These are phyloP conservation scores for Flammula alnicola DNA, from an alignment of 1,284 basidiomycete species.

Conservation along the genomic window DNA sequence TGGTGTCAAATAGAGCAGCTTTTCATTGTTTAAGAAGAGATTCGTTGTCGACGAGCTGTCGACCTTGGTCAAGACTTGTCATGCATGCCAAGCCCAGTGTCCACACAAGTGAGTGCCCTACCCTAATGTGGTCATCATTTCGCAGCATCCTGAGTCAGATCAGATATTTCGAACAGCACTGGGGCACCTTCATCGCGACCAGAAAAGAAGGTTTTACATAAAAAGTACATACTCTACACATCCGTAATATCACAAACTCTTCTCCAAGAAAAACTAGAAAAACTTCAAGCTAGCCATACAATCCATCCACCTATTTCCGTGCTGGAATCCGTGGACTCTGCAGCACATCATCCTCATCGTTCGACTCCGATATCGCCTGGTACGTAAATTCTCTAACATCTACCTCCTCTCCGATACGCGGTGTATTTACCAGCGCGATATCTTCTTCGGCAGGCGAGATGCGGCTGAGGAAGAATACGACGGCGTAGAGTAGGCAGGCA, in stretches of 20 bases:
- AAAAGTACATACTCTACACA: conserved; percentile 6
- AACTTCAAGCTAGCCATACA: background rate
- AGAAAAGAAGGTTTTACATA: background rate
- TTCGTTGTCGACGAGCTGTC: no score
- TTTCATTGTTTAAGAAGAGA: conserved; percentile 2
- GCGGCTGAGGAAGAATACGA: conserved; percentile 36
- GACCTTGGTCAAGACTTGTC: no score
- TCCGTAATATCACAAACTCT: background rate
- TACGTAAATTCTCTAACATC: conserved; percentile 16
- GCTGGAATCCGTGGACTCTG: background rate
- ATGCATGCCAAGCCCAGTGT: no score
- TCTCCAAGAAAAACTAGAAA: background rate
- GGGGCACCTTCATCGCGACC: conserved; percentile 9
- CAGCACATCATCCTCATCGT: background rate
- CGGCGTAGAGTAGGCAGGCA: conserved; percentile 41
- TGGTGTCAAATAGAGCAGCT: no score
- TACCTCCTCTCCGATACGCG: conserved; percentile 10
- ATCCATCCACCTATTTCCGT: background rate
- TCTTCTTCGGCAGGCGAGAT: conserved; percentile 28
- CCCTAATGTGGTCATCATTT: no score
- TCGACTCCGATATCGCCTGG: conserved; percentile 5
- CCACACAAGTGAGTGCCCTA: no score
- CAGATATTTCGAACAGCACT: no score
- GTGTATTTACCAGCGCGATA: conserved; percentile 20
- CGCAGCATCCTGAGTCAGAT: no score